Conservation (phyloP, 305 asterid genomes). For the Solanum hybrid region DNA sequence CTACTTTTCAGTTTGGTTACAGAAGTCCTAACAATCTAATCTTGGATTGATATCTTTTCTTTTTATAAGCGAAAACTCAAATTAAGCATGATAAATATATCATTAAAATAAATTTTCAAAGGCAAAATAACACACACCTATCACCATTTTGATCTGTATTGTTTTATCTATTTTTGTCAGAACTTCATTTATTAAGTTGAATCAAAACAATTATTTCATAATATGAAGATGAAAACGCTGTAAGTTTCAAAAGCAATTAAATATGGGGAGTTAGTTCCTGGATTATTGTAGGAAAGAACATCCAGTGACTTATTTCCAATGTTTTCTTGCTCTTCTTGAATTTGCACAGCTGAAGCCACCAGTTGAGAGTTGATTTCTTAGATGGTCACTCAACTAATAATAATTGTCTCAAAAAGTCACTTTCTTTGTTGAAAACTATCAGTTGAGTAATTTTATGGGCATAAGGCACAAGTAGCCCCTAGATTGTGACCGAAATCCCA, state of each 20-base stretch:
- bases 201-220: background rate
- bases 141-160: background rate
- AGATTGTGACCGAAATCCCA: background rate
- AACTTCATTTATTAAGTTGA: background rate
- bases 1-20: background rate
- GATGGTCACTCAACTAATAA: background rate
- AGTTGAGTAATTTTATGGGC: background rate
- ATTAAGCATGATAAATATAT: background rate
- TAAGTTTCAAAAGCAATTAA: background rate
- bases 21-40: background rate
- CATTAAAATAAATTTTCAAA: background rate
- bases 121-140: background rate
- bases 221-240: background rate
- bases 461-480: background rate
- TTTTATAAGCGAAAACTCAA: background rate
- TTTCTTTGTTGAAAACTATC: background rate
- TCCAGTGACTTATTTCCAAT: background rate
- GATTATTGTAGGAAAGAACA: background rate
- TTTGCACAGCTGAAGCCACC: background rate
- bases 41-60: background rate
- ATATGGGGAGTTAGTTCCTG: background rate
- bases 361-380: background rate
- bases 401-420: background rate
- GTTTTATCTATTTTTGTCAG: background rate
- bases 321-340: background rate